These are phyloP conservation scores for Thelephora ganbajun DNA, from an alignment of 768 basidiomycete genomes.

Conservation along the genomic window DNA sequence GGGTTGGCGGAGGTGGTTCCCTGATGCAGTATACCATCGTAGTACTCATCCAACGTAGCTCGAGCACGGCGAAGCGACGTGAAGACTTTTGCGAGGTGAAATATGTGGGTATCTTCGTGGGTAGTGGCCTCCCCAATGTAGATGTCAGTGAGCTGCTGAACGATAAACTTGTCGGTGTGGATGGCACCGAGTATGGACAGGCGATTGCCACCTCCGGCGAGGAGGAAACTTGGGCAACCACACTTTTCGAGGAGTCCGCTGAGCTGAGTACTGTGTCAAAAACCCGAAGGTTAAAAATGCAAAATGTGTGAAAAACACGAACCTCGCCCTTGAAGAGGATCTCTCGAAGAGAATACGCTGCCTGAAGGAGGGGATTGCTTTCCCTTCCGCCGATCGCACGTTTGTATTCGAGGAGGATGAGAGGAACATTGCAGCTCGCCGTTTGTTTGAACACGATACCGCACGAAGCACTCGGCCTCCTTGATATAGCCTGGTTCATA, in stretches of 20 bases:
- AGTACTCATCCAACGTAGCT: too few species aligned
- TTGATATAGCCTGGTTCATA: too few species aligned
- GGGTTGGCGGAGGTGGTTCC: too few species aligned
- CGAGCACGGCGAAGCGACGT: too few species aligned
- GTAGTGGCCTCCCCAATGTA: slow-evolving; percentile 9
- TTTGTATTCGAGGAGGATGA: background rate
- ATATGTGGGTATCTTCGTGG: slow-evolving; percentile 8
- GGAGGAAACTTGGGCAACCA: slow-evolving; percentile 6
- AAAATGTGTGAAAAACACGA: too few species aligned
- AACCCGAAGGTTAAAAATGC: too few species aligned
- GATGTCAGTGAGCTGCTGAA: slow-evolving; percentile 5
- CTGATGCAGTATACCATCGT: too few species aligned
- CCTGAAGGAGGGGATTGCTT: background rate
- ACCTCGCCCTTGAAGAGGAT: background rate
- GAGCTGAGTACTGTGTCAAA: too few species aligned
- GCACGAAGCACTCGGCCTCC: too few species aligned
- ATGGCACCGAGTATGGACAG: slow-evolving; percentile 4
- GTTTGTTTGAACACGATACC: too few species aligned
- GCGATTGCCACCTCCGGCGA: slow-evolving; percentile 3
- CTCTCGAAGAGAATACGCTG: background rate
- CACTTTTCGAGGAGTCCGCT: background rate
- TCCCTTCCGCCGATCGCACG: background rate
- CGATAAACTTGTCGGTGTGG: slow-evolving; percentile 3
- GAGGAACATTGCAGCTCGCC: too few species aligned
- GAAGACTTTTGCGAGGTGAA: too few species aligned